phyloP scores from a whole-genome alignment of 495 filamentous ascomycete species.

The Podospora sp. region DNA sequence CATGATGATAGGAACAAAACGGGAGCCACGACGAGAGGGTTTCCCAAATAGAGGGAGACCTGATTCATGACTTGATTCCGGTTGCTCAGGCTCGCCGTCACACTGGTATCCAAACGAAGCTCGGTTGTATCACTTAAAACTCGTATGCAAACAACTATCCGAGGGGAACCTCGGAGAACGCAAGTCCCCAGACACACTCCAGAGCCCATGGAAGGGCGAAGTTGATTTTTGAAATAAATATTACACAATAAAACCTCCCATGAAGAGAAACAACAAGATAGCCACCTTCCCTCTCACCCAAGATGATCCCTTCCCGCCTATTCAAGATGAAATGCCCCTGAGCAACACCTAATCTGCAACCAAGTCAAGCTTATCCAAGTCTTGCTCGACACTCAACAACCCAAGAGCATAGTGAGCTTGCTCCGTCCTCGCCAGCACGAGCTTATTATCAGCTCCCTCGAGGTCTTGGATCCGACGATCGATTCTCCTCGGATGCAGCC shows the following conservation, averaged over 20 bases:
- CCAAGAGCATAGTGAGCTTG: constrained; percentile 57
- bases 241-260: not conserved
- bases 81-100: not conserved
- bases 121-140: too few species aligned
- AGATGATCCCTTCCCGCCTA: constrained; percentile 23
- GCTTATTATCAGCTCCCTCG: constrained; percentile 33
- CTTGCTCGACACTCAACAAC: constrained; percentile 53
- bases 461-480: constrained; percentile 47
- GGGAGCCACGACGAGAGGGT: not conserved
- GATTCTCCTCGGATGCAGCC: constrained; percentile 45
- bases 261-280: not conserved
- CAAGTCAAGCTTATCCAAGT: constrained; percentile 53
- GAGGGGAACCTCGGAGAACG: too few species aligned
- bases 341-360: constrained; percentile 17
- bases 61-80: not conserved
- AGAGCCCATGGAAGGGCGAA: too few species aligned
- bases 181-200: too few species aligned
- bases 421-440: constrained; percentile 52
- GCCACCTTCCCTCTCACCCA: not conserved
- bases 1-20: not conserved
- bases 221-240: too few species aligned
- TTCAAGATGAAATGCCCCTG: not conserved
- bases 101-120: not conserved
- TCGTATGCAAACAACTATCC: too few species aligned
- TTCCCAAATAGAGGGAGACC: not conserved